A percentile compares a stretch with the other conserved stretches of the same genome.
phyloP scores from a whole-genome alignment of 148 eudicot species.

The Cornus suecica region DNA sequence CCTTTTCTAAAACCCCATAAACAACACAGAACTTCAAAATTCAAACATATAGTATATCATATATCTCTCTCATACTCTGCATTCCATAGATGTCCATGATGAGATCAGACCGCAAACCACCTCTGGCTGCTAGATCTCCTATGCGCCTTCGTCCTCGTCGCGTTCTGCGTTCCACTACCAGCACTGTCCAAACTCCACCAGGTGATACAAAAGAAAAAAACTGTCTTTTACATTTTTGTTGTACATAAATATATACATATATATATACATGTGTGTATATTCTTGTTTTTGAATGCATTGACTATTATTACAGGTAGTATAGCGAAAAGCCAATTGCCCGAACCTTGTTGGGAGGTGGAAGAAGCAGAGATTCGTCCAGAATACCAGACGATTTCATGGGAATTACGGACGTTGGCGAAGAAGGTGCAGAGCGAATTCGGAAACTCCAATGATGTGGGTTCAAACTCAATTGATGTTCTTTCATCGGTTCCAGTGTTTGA shows the following conservation, averaged over 20 bases:
- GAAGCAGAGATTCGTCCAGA: constrained; percentile 40
- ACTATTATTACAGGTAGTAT: constrained; percentile 24
- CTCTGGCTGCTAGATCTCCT: constrained; percentile 61
- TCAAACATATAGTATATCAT: background rate
- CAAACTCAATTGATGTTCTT: constrained; percentile 4
- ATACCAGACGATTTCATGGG: constrained; percentile 47
- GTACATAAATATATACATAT: too few relatives aligned
- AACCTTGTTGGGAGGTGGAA: constrained; percentile 16
- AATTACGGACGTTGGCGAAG: constrained; percentile 51
- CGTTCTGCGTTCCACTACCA: constrained; percentile 38
- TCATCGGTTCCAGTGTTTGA: constrained; percentile 46
- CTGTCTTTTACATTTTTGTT: too few relatives aligned
- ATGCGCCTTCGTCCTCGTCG: constrained; percentile 61
- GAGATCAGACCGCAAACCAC: constrained; percentile 70
- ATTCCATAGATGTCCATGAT: constrained; percentile 23
- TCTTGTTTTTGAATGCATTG: background rate
- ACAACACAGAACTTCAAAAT: background rate
- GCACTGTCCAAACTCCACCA: constrained; percentile 42
- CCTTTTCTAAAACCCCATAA: background rate
- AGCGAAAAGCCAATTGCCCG: constrained; percentile 46
- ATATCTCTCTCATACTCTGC: background rate
- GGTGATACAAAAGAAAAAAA: constrained; percentile 44
- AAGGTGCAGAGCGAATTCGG: constrained; percentile 50
- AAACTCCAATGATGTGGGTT: background rate
- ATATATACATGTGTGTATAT: too few relatives aligned